Percentiles rank a stretch among this genome's conserved stretches.
These are phyloP conservation scores for Butyriboletus loyo DNA, from an alignment of 768 basidiomycete genomes.

Conservation along the genomic window DNA sequence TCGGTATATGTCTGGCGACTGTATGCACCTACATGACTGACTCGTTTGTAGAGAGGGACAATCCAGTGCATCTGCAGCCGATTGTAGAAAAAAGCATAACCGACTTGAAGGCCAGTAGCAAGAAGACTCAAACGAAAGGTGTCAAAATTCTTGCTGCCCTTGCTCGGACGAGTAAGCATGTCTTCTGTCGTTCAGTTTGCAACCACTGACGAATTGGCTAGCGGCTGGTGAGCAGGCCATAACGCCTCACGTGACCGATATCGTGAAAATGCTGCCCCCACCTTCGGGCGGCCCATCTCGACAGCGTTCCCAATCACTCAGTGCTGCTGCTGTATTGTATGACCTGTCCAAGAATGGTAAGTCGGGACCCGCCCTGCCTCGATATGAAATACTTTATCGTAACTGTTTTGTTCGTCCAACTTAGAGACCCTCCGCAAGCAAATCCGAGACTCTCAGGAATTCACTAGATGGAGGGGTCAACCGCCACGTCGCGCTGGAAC, in stretches of 20 bases:
- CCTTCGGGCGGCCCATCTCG: neutral
- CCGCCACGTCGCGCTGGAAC: neutral
- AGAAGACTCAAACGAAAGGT: neutral
- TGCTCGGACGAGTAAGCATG: neutral
- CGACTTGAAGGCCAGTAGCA: neutral
- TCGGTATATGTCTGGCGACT: neutral
- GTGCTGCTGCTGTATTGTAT: neutral
- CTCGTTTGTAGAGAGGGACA: neutral
- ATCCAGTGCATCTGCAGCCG: neutral
- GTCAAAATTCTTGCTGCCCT: neutral
- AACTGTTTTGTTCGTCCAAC: neutral
- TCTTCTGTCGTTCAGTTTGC: neutral
- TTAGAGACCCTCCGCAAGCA: neutral
- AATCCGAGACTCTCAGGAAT: neutral
- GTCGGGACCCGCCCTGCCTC: neutral
- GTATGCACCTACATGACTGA: neutral
- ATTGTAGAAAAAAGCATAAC: neutral
- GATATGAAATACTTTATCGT: neutral
- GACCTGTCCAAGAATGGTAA: neutral
- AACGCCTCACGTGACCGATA: neutral
- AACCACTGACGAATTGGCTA: neutral
- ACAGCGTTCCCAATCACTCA: neutral
- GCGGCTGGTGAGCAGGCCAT: neutral
- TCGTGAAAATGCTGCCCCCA: neutral
- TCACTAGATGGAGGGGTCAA: neutral